Evolutionary conservation across 2,329 filamentous ascomycete species (phyloP), one percentile per base, ranked within the genome.

Genomic region (Amesomyces nigricolor): DNA sequence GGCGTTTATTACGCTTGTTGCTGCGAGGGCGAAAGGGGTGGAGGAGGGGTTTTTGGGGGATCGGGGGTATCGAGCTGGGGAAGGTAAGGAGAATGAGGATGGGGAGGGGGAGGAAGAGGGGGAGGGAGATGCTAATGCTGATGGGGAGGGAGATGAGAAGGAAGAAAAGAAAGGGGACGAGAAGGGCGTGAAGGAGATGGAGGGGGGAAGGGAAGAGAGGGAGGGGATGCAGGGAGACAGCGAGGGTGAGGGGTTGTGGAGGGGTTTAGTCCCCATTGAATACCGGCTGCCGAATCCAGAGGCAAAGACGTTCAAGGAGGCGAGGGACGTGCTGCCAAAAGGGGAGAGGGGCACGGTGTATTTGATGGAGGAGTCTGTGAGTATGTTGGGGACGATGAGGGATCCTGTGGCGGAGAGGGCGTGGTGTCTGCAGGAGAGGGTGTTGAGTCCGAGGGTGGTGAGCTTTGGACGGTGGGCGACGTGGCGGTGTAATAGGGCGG

Each of bases 401-500:
- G 48, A 52, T 16, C 54, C 49, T 3, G 44, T 52, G 8, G 14
- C 49, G 4, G 11, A 17, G 10, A 43, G 54, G 14, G 55, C 55
- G 10, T 57, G 55, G 55, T 57, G 55, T 19, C 43, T 57, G 16
- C 55, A 57, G 19, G 55, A 57, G 30, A 42, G 42, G 29, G 51
- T 54, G 38, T 51, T 57, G 32, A 54, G 51, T 22, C 38, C 51
- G 14, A 32, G 55, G n/a, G n/a, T 57, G n/a, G 13, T 57, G 7
- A 35, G 22, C 16, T 57, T 45, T 14, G 38, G 51, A 10, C 19
- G 30, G 29, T 58, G 54, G 54, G 46, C 51, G 17, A 58, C 47
- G 14, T 58, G 49, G 47, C 17, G 51, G 29, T 54, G 50, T 37
- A 47, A 35, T 29, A 22, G 39, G 35, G 32, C 17, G 22, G 30